phyloP scores from a whole-genome alignment of 1,284 basidiomycete species.

The Ceratobasidium papillatum region DNA sequence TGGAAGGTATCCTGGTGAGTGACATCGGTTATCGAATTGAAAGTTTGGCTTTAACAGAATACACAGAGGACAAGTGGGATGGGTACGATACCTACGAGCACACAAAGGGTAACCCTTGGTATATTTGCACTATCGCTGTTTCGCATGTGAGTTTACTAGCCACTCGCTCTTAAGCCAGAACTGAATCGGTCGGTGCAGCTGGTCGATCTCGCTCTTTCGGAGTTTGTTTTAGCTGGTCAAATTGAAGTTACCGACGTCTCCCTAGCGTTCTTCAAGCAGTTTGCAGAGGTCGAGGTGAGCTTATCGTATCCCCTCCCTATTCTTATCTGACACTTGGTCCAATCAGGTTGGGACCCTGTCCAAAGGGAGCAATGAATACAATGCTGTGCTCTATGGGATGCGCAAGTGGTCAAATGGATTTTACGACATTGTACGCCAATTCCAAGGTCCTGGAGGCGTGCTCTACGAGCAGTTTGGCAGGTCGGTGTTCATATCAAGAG shows the following conservation, averaged over 20 bases:
- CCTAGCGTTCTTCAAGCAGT: slow-evolving; percentile 51
- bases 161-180: not conserved
- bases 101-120: slow-evolving; percentile 56
- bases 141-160: slow-evolving; percentile 49
- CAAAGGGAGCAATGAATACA: slow-evolving; percentile 41
- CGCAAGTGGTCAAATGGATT: slow-evolving; percentile 51
- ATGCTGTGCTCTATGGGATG: slow-evolving; percentile 47
- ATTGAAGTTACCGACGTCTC: slow-evolving; percentile 47
- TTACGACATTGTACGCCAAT: slow-evolving; percentile 48
- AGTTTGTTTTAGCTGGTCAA: slow-evolving; percentile 43
- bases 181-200: not conserved
- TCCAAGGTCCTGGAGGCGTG: slow-evolving; percentile 48
- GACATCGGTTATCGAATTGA: not conserved
- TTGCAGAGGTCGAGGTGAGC: slow-evolving; percentile 40
- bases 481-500: slow-evolving; percentile 44
- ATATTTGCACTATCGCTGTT: slow-evolving; percentile 54
- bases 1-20: slow-evolving; percentile 53
- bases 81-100: slow-evolving; percentile 49
- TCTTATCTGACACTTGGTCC: not conserved
- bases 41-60: too few relatives aligned
- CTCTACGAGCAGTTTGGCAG: slow-evolving; percentile 56
- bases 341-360: not conserved
- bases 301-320: not conserved
- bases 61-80: slow-evolving; percentile 56
- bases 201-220: slow-evolving; percentile 49